Base-by-base conservation (phyloP, 768 basidiomycete species). In the Suillus alpinus region DNA sequence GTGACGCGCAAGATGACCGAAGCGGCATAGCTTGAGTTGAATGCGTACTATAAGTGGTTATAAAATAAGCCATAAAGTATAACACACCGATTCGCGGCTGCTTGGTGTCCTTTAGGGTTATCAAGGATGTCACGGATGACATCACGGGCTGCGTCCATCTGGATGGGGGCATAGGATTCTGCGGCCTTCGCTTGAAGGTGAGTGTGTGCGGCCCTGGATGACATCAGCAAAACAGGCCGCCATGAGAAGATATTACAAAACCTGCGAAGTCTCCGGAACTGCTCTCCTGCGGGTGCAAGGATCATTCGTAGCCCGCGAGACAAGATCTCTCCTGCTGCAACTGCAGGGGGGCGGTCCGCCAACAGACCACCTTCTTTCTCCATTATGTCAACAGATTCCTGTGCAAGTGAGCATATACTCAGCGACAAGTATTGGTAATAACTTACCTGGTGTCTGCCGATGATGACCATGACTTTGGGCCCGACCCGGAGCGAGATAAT, bases 331-430 rank as follows among this genome's bases (percentile, higher is more conserved):
- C 86, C 86, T 0, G 81, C 86, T 1, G 86, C 79, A 47, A 88
- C 83, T 13, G 75, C 77, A 3, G 74, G 70, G 23, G 86, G 86
- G 55, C 86, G 74, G 65, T 86, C 86, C 0, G 79, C 81, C n/a
- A 83, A 70, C 4, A 76, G 63, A 4, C 81, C 80, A n/a, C 86
- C 86, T 63, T 87, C 83, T 56, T 83, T 83, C 66, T 88, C 86
- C 85, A 88, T 83, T 59, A 88, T 81, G 23, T 87, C 85, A 0
- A 86, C 78, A 0, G 86, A 85, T 40, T 84, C 85, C 69, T 86
- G 70, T 10, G 6, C 39, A 2, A 26, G 10, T 26, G n/a, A 10
- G 43, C 40, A 50, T 41, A 47, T 1, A 26, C 13, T 47, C 1
- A 29, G 20, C 14, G n/a, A 20, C 18, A 2, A 32, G 6, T 7